Percentiles rank a stretch among this genome's conserved stretches.
phyloP scores from a whole-genome alignment of 192 early-diverging fungal genomes.

The Backusella tarrabulga region DNA sequence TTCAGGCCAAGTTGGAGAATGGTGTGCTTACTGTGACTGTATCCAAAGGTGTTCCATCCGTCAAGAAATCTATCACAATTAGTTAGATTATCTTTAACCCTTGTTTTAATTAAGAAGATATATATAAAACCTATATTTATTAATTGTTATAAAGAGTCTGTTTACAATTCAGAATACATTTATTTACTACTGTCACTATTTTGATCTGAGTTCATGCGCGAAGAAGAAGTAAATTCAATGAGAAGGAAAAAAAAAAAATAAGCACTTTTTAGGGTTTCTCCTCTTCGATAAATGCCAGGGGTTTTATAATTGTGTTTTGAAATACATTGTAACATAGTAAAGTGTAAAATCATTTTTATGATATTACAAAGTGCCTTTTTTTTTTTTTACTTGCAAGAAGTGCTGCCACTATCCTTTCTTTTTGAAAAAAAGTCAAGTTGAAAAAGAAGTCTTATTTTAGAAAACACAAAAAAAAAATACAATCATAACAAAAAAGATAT shows the following conservation, averaged over 20 bases:
- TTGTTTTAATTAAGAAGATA: background rate
- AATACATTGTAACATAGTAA: background rate
- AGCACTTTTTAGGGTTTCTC: background rate
- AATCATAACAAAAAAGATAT: background rate
- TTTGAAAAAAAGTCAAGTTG: too few relatives aligned
- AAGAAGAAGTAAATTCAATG: too few relatives aligned
- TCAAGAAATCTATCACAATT: constrained; percentile 49
- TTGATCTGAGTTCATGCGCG: too few relatives aligned
- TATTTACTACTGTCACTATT: background rate
- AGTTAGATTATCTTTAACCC: constrained; percentile 7
- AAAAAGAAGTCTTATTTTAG: too few relatives aligned
- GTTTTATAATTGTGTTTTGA: background rate
- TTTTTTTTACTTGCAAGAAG: background rate
- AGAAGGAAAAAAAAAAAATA: too few relatives aligned
- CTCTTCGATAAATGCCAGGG: background rate
- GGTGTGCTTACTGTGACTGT: constrained; percentile 52
- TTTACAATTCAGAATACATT: background rate
- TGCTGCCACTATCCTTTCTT: too few relatives aligned
- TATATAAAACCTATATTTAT: background rate
- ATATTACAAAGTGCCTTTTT: background rate
- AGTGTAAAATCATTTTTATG: background rate
- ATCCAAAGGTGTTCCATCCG: constrained; percentile 36
- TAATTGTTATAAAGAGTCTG: background rate
- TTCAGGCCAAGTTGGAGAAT: constrained; percentile 52
- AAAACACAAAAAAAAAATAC: too few relatives aligned